Evolutionary conservation across 2,329 filamentous ascomycete species (phyloP).

Genomic region (Apiospora sp.): DNA sequence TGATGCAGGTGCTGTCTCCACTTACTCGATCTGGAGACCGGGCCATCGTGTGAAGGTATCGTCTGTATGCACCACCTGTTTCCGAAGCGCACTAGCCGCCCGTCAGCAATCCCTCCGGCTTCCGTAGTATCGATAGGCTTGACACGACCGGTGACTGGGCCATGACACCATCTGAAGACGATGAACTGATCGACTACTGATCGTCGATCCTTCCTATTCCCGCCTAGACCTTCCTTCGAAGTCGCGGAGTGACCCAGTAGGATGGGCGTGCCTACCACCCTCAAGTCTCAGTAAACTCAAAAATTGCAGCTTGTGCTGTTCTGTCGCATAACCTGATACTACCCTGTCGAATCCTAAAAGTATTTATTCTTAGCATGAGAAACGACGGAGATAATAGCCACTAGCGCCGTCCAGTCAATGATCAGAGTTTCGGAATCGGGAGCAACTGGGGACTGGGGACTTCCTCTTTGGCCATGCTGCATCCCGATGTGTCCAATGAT

Average conservation of each 20-base stretch:
- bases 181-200: not conserved
- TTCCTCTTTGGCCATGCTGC: slow-evolving; percentile 6
- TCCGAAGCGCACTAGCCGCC: not conserved
- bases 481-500: not conserved
- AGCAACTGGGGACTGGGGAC: not conserved
- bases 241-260: not conserved
- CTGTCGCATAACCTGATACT: slow-evolving; percentile 3
- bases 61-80: not conserved
- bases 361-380: slow-evolving; percentile 4
- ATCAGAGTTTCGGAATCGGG: not conserved
- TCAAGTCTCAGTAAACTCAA: not conserved
- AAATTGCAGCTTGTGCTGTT: not conserved
- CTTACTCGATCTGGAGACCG: slow-evolving; percentile 14
- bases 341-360: not conserved
- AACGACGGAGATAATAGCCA: not conserved
- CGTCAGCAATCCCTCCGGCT: not conserved
- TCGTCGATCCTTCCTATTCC: not conserved
- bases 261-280: not conserved
- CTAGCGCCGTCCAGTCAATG: not conserved
- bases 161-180: not conserved
- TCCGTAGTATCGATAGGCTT: not conserved
- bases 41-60: not conserved
- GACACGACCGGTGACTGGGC: not conserved
- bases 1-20: not conserved
- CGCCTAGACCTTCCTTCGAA: not conserved